Evolutionary conservation across 352 stramenopile genomes (phyloP).

Genomic region (Globisporangium nodosum): DNA sequence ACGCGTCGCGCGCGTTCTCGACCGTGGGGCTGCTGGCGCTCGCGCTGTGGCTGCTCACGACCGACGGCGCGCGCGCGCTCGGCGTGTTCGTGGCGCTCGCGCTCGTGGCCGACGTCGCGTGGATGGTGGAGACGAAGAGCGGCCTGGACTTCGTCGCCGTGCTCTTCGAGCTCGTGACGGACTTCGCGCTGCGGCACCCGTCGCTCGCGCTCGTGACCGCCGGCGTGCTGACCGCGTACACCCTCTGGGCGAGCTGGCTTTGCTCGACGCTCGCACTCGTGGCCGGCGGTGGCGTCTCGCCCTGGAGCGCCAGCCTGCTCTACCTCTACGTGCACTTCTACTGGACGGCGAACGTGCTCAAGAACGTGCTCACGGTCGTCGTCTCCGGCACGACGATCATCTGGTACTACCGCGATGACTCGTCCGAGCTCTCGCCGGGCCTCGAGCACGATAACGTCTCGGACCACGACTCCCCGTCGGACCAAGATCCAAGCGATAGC

Average conservation of each 20-base stretch:
- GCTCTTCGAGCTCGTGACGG: constrained; percentile 79
- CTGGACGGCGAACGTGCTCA: constrained; percentile 85
- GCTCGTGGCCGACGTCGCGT: constrained; percentile 54
- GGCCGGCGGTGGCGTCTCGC: constrained; percentile 38
- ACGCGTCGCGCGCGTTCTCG: constrained; percentile 64
- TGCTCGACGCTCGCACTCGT: constrained; percentile 72
- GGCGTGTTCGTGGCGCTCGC: constrained; percentile 31
- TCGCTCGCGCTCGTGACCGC: constrained; percentile 49
- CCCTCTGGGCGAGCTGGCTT: constrained; percentile 75
- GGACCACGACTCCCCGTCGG: constrained; percentile 29
- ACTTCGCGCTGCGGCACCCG: constrained; percentile 51
- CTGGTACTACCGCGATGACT: constrained; percentile 83
- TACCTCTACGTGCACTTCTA: constrained; percentile 84
- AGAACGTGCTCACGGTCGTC: constrained; percentile 77
- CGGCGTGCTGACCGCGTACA: constrained; percentile 52
- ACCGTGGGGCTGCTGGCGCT: constrained; percentile 45
- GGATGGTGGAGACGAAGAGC: constrained; percentile 60
- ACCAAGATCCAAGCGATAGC: constrained; percentile 5
- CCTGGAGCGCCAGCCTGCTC: constrained; percentile 65
- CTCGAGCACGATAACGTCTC: constrained; percentile 25
- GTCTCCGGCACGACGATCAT: constrained; percentile 77
- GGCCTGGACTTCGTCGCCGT: constrained; percentile 78
- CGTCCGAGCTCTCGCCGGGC: constrained; percentile 43
- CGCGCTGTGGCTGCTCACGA: constrained; percentile 42
- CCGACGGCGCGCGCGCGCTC: constrained; percentile 45